phyloP scores from a whole-genome alignment of 805 yeast species.

The Hanseniaspora vineae region DNA sequence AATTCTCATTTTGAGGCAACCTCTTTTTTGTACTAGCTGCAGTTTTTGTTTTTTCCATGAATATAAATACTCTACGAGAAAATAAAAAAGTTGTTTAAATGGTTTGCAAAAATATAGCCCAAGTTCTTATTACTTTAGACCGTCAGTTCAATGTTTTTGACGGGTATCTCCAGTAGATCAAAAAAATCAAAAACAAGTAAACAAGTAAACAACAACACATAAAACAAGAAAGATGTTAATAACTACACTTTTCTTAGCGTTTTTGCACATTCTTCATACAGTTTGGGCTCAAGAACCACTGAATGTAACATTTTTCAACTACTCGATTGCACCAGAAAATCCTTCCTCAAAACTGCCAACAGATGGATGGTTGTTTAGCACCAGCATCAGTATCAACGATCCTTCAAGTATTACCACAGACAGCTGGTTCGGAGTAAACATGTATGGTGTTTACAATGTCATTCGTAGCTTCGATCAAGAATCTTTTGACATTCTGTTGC shows the following conservation, averaged over 20 bases:
- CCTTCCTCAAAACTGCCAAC: background rate
- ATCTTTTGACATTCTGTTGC: background rate
- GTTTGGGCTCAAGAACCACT: background rate
- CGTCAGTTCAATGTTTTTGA: no score
- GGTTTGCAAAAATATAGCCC: no score
- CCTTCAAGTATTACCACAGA: background rate
- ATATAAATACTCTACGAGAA: no score
- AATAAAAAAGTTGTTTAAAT: no score
- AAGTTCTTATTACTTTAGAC: no score
- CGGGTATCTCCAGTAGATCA: no score
- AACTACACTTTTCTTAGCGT: background rate
- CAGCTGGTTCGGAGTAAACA: background rate
- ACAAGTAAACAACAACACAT: background rate
- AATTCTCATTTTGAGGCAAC: no score
- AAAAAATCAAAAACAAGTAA: no score
- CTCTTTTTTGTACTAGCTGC: no score
- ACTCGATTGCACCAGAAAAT: background rate
- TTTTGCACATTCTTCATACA: background rate
- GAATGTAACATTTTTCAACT: background rate
- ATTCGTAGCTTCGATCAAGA: background rate
- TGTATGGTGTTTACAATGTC: background rate
- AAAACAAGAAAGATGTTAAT: background rate
- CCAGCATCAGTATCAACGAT: background rate
- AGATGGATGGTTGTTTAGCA: background rate
- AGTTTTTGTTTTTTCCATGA: no score